Evolutionary conservation across 805 yeast species (phyloP), one percentile per base, ranked within the genome.

Genomic region (Kluyveromyces siamensis): DNA sequence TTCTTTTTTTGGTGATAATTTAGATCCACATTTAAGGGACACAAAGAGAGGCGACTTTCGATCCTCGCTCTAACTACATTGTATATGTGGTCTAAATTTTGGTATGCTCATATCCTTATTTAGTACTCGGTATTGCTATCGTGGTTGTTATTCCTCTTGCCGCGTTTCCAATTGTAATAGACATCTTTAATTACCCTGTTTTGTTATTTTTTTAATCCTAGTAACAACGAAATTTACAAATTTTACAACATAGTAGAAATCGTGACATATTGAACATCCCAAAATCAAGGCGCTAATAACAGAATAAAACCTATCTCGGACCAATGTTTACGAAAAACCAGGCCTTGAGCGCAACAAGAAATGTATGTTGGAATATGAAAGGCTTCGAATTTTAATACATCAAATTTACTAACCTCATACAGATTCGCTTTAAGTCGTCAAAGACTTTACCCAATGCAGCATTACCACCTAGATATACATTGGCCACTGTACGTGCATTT

Each of bases 401-500:
- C 35, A 30, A 37, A 40, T 14, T 40, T 19, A 40, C 43, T 40
- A 40, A 40, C 43, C 30, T 27, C n/a, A 2, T 43, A 4, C 39
- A 43, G 45, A 48, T 50, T 33, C 52, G 59, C 37, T 47, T 47
- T 46, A 54, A 52, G 33, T 49, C 57, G 7, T 46, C 52, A 25
- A 43, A 39, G 25, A 46, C 51, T 16, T 51, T 59, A 8, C 55
- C 62, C 41, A 54, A 65, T 55, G 65, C 72, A 1, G 55, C 58
- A 8, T 50, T 56, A 17, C 87, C 93, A 27, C 84, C 95, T 27
- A 71, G 75, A 54, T 87, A 79, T 58, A 87, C 90, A 0, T 71
- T 91, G 51, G 80, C 95, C 10, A 76, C 96, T 1, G 67, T 87
- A 47, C 79, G 96, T 51, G 66, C 82, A 30, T 93, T 93, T 68